These are phyloP conservation scores for Fragilaria crotonensis DNA, from an alignment of 108 stramenopile genomes.

Conservation along the genomic window DNA sequence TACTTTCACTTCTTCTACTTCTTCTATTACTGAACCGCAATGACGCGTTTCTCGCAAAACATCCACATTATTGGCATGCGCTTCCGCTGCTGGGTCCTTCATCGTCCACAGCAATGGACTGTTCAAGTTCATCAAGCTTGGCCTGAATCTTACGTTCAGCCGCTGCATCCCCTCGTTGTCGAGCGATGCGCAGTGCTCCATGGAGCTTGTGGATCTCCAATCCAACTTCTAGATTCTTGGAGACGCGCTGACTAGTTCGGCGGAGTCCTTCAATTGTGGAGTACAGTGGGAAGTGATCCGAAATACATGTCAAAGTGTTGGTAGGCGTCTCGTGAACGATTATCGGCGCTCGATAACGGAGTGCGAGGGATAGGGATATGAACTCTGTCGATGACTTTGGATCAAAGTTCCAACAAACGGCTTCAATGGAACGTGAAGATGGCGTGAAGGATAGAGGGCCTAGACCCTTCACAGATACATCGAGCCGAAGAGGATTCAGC, in stretches of 20 bases:
- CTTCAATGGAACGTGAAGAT: not conserved
- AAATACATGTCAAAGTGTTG: conserved; percentile 7
- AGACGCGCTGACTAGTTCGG: conserved; percentile 21
- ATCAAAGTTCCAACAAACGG: not conserved
- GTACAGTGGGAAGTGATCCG: conserved; percentile 28
- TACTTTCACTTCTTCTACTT: too few relatives aligned
- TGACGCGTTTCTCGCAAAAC: too few relatives aligned
- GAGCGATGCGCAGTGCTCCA: conserved; percentile 36
- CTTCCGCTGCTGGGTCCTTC: too few relatives aligned
- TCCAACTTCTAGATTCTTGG: conserved; percentile 25
- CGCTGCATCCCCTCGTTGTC: conserved; percentile 21
- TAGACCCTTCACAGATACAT: not conserved
- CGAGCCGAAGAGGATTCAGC: not conserved
- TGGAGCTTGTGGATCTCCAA: conserved; percentile 43
- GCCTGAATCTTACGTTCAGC: conserved; percentile 36
- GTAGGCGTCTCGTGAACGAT: not conserved
- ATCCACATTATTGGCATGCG: too few relatives aligned
- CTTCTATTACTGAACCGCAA: too few relatives aligned
- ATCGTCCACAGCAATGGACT: too few relatives aligned
- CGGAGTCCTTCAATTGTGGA: conserved; percentile 17
- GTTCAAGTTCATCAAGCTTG: conserved; percentile 26
- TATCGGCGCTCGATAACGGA: conserved; percentile 2
- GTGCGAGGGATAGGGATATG: conserved; percentile 1
- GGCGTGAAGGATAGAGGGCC: not conserved
- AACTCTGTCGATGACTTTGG: not conserved